Conservation (phyloP, 2,329 filamentous ascomycete species). For the Pyricularia sp. region DNA sequence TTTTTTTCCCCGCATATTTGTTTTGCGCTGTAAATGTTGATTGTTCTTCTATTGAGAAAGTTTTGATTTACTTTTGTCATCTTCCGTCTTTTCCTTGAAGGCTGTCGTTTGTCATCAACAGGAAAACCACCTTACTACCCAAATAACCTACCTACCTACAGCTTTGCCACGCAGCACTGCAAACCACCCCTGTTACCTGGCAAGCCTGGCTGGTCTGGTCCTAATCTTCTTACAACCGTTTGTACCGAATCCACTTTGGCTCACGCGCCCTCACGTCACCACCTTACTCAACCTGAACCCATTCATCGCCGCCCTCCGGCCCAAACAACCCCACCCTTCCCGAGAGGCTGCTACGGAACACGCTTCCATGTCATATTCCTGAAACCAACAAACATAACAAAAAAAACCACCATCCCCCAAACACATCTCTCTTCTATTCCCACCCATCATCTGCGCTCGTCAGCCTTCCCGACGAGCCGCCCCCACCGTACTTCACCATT, state of each 20-base stretch:
- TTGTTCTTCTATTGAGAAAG: neutral
- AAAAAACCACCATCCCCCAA: neutral
- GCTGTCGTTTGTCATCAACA: neutral
- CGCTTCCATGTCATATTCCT: neutral
- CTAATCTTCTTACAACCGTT: neutral
- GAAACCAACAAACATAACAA: neutral
- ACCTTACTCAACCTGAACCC: neutral
- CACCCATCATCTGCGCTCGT: constrained; percentile 11
- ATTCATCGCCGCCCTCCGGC: neutral
- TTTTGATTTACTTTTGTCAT: neutral
- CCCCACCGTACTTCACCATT: constrained; percentile 32
- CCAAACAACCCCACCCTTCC: neutral
- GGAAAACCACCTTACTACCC: too few relatives aligned
- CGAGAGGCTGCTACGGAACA: neutral
- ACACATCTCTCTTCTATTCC: neutral
- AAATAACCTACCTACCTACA: neutral
- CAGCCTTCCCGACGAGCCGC: constrained; percentile 13
- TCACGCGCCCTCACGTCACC: constrained; percentile 1
- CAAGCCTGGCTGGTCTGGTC: neutral
- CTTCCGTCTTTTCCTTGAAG: neutral
- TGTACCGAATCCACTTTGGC: neutral
- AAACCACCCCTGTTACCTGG: neutral
- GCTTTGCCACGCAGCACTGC: neutral
- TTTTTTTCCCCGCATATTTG: neutral
- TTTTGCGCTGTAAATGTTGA: neutral